Evolutionary conservation across 2,329 filamentous ascomycete genomes (phyloP).

Genomic region (Colletotrichum kahawae): DNA sequence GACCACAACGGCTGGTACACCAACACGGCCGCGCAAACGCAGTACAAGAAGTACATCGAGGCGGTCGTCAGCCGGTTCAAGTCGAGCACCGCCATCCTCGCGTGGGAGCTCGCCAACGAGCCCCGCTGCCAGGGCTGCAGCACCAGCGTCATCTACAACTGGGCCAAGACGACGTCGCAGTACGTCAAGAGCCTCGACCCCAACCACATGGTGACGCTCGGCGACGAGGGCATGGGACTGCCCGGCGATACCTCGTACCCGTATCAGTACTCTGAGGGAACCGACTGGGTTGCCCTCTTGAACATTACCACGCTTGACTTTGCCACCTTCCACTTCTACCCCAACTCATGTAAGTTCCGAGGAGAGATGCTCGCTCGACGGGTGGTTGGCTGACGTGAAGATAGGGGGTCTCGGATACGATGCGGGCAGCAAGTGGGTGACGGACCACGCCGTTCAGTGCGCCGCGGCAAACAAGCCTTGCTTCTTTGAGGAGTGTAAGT

Average conservation of each 20-base stretch:
- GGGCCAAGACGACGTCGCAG: slow-evolving; percentile 61
- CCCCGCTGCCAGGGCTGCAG: slow-evolving; percentile 66
- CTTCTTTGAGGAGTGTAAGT: slow-evolving; percentile 38
- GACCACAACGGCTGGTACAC: slow-evolving; percentile 62
- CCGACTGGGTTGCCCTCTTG: slow-evolving; percentile 56
- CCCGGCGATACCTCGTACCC: slow-evolving; percentile 58
- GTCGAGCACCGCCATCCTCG: slow-evolving; percentile 52
- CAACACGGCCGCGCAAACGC: slow-evolving; percentile 53
- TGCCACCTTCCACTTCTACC: slow-evolving; percentile 36
- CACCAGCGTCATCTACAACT: slow-evolving; percentile 62
- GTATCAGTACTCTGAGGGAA: slow-evolving; percentile 54
- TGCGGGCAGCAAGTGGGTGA: slow-evolving; percentile 25
- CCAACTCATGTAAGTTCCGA: slow-evolving; percentile 29
- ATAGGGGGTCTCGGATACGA: slow-evolving; percentile 19
- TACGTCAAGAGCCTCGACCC: slow-evolving; percentile 70
- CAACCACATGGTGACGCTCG: slow-evolving; percentile 67
- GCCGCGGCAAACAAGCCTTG: slow-evolving; percentile 32
- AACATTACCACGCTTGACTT: slow-evolving; percentile 58
- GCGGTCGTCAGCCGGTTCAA: slow-evolving; percentile 54
- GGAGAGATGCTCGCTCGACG: accelerated
- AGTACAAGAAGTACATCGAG: slow-evolving; percentile 59
- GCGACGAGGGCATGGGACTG: slow-evolving; percentile 59
- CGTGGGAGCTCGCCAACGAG: slow-evolving; percentile 62
- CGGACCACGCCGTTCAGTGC: slow-evolving; percentile 31
- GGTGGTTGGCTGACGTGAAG: background rate